A percentile compares a stretch with the other conserved stretches of the same genome.
Conservation (phyloP, 1,284 basidiomycete genomes). For the Exsudoporus floridanus region DNA sequence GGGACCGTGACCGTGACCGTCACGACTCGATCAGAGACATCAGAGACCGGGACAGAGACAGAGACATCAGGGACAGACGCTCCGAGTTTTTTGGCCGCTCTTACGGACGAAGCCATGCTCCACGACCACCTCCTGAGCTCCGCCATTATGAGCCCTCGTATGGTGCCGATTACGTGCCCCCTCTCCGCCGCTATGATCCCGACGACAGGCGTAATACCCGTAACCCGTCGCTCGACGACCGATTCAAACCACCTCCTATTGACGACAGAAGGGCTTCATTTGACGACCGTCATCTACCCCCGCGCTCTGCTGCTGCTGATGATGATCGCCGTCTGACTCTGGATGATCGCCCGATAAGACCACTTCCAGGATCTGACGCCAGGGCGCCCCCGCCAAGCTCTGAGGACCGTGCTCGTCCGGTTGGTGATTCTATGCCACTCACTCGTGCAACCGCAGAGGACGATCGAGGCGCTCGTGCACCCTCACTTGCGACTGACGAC, state of each 20-base stretch:
- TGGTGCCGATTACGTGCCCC: constrained; percentile 26
- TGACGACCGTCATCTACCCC: constrained; percentile 30
- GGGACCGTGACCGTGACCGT: constrained; percentile 36
- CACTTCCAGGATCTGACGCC: constrained; percentile 23
- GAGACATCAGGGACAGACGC: constrained; percentile 37
- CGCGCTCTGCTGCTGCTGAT: constrained; percentile 10
- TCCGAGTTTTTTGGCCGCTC: constrained; percentile 37
- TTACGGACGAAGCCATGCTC: constrained; percentile 39
- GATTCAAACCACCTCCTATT: constrained; percentile 20
- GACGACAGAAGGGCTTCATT: constrained; percentile 27
- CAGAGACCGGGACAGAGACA: constrained; percentile 38
- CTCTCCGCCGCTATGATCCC: constrained; percentile 37
- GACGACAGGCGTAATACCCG: constrained; percentile 31
- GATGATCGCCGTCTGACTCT: constrained; percentile 26
- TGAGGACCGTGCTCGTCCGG: constrained; percentile 24
- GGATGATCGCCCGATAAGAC: constrained; percentile 31
- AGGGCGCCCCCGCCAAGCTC: constrained; percentile 13
- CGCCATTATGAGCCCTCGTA: constrained; percentile 46
- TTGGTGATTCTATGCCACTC: constrained; percentile 13
- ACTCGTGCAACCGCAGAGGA: constrained; percentile 22
- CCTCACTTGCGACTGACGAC: constrained; percentile 27
- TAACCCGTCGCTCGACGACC: constrained; percentile 17
- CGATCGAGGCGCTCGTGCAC: constrained; percentile 22
- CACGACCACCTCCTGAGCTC: constrained; percentile 43
- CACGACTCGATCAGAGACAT: constrained; percentile 17